phyloP scores from a whole-genome alignment of 2,329 filamentous ascomycete genomes.

The Aspergillus ochraceoroseus region DNA sequence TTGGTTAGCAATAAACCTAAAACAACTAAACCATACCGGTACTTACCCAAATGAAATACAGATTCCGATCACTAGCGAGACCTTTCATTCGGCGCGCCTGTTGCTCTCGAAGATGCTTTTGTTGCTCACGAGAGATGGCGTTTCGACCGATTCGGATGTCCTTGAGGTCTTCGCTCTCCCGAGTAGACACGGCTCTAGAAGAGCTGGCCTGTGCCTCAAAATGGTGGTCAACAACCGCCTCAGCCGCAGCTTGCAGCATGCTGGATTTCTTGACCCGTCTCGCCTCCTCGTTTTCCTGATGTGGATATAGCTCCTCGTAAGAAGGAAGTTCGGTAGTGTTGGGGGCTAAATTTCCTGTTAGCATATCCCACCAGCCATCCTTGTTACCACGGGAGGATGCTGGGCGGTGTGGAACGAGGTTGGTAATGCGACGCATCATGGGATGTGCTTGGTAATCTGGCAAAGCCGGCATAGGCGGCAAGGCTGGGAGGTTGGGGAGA shows the following conservation, averaged over 20 bases:
- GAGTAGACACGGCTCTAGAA: conserved; percentile 18
- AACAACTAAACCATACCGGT: too few relatives aligned
- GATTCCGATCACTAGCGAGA: conserved; percentile 47
- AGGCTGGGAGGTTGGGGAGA: conserved; percentile 54
- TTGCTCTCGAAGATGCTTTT: conserved; percentile 45
- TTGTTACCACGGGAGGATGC: conserved; percentile 42
- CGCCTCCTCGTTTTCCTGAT: conserved; percentile 33
- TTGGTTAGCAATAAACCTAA: conserved; percentile 26
- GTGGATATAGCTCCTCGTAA: conserved; percentile 73
- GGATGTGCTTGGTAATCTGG: conserved; percentile 70
- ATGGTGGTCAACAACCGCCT: conserved; percentile 44
- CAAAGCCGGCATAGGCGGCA: conserved; percentile 59
- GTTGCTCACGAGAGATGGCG: conserved; percentile 44
- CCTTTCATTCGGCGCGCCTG: conserved; percentile 48
- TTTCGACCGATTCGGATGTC: conserved; percentile 43
- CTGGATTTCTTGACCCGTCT: conserved; percentile 43
- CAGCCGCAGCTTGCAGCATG: conserved; percentile 41
- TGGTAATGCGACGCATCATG: conserved; percentile 67
- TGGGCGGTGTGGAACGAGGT: conserved; percentile 65
- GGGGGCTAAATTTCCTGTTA: conserved; percentile 48
- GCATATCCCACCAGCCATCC: conserved; percentile 63
- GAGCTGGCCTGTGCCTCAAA: conserved; percentile 37
- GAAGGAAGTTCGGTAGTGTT: conserved; percentile 60
- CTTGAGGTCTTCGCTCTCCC: conserved; percentile 35
- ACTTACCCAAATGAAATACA: conserved; percentile 54